Conservation (phyloP, 305 asterid species). For the Solanum hybrid region DNA sequence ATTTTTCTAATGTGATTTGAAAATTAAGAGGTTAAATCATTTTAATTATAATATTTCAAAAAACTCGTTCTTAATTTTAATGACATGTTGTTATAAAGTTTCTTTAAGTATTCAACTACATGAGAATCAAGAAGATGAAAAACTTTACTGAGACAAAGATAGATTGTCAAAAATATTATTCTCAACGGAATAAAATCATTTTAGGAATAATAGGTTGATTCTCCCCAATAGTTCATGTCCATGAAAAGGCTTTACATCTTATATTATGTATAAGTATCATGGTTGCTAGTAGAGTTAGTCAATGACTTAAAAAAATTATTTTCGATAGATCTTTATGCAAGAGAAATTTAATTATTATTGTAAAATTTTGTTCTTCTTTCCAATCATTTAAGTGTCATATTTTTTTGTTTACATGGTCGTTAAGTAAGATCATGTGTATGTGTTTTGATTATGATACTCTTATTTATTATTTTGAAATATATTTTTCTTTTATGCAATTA, state of each 20-base stretch:
- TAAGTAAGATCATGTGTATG: neutral
- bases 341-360: neutral
- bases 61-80: too few relatives aligned
- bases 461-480: neutral
- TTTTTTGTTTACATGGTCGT: accelerated
- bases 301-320: accelerated
- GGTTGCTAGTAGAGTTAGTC: neutral
- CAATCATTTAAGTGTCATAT: neutral
- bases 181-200: neutral
- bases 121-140: too few relatives aligned
- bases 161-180: neutral
- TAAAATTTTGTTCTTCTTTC: neutral
- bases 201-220: neutral
- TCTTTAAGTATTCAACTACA: neutral
- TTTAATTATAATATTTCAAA: too few relatives aligned
- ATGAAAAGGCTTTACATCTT: neutral
- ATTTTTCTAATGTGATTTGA: neutral
- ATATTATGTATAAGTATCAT: neutral
- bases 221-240: neutral
- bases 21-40: neutral
- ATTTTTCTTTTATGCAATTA: neutral
- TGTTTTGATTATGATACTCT: neutral
- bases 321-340: accelerated
- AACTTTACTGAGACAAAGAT: accelerated
- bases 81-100: neutral